phyloP scores from a whole-genome alignment of 148 eudicot genomes.

The Oxyria digyna region DNA sequence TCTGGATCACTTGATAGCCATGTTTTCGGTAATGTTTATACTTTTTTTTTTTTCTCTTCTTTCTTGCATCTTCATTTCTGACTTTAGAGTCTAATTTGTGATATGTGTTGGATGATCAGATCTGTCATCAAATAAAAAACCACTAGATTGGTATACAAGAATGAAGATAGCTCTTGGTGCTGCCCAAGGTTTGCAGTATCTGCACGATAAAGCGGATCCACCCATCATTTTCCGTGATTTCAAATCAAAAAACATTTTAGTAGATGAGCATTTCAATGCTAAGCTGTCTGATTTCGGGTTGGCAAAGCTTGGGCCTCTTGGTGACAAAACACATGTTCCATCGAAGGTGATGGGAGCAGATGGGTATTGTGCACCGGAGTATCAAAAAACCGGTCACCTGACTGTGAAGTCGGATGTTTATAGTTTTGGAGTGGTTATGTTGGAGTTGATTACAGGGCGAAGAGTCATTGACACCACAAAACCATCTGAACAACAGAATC shows the following conservation, averaged over 20 bases:
- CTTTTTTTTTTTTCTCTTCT: no score
- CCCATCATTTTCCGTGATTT: constrained; percentile 42
- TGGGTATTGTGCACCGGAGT: constrained; percentile 60
- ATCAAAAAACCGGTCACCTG: constrained; percentile 18
- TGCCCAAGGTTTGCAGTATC: constrained; percentile 41
- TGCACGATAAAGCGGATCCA: constrained; percentile 38
- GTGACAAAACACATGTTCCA: constrained; percentile 30
- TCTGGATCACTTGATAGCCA: constrained; percentile 57
- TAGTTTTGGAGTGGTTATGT: constrained; percentile 10
- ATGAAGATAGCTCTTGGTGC: constrained; percentile 43
- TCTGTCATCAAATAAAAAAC: constrained; percentile 16
- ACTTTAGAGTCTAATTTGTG: no score
- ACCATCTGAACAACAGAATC: constrained; percentile 4
- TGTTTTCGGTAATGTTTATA: constrained; percentile 28
- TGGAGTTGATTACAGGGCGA: constrained; percentile 10
- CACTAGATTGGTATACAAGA: constrained; percentile 39
- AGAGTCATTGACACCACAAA: constrained; percentile 5
- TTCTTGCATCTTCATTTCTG: background rate
- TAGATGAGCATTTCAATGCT: constrained; percentile 30
- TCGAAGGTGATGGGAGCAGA: constrained; percentile 48
- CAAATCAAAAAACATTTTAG: constrained; percentile 40
- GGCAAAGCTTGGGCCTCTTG: constrained; percentile 42
- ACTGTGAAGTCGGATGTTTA: constrained; percentile 11
- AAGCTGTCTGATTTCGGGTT: constrained; percentile 51
- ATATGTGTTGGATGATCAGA: constrained; percentile 19